Evolutionary conservation across 257 asterid genomes (phyloP), one percentile per base, ranked within the genome.

Genomic region (Nyctanthes arbortristis): DNA sequence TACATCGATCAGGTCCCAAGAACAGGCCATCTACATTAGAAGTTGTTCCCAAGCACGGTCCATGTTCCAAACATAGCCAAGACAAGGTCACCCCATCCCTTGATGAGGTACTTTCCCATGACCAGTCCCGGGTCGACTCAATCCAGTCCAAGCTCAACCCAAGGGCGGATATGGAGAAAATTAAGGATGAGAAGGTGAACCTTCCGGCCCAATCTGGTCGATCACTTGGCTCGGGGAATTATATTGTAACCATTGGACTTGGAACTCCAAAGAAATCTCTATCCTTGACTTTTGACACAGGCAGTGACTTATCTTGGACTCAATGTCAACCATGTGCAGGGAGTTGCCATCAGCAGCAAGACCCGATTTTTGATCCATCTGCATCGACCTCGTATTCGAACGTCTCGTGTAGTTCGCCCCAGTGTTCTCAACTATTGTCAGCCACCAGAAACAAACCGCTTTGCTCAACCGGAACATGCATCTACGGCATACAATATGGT

Each of bases 231-330:
- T 72, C 91, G 0, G 90, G 86, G 4, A 82, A 89, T 80, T 91
- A 91, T 81, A 5, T 91, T 2, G 92, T 82, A 25, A 60, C 73
- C n/a, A 18, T 91, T 0, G 96, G 95, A 56, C 83, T 91, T 1
- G 96, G 97, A 11, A 82, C 87, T 9, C 96, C 96, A 0, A 24
- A 28, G 20, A 80, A 74, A 22, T 24, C 64, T 33, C 73, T 85
- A 1, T 66, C 86, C 0, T 76, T 92, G 16, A 43, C 83, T 4
- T 81, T 92, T 16, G 96, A 92, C 70, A 92, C 97, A 0, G 97
- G 96, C 3, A 87, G 96, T 16, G 93, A 84, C 72, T 72, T 92
- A 0, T 84, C 97, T 2, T 92, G 97, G 97, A 89, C 96, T 0
- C 97, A 89, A 10, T 92, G 97, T 34, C 49, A 80, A 12, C 97